A percentile compares a stretch with the other conserved stretches of the same genome.
These are phyloP conservation scores for Herpetomonas muscarum DNA, from an alignment of 208 protist genomes.

Conservation along the genomic window DNA sequence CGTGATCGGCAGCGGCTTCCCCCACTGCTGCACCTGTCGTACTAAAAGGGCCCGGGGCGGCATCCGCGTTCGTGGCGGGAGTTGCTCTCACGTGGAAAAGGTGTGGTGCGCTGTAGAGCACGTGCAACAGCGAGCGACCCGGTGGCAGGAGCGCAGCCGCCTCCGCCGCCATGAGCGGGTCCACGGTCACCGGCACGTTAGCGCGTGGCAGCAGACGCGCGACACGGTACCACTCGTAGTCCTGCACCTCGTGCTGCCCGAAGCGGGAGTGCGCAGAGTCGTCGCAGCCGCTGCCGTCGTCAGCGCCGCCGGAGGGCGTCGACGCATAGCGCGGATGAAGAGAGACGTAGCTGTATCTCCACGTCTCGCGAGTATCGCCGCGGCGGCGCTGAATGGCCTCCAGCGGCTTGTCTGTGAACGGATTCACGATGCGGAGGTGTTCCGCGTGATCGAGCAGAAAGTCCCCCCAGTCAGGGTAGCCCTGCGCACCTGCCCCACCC, in stretches of 20 bases:
- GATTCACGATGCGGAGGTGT: not conserved
- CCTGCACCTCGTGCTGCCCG: conserved; percentile 37
- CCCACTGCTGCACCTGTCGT: not conserved
- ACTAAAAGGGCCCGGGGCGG: too few species aligned
- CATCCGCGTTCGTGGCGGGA: too few species aligned
- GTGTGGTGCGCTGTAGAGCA: conserved; percentile 64
- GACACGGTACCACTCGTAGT: conserved; percentile 78
- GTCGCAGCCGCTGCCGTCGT: too few species aligned
- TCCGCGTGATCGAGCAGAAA: not conserved
- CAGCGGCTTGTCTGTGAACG: not conserved
- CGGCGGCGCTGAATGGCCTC: not conserved
- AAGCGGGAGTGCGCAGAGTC: conserved; percentile 10
- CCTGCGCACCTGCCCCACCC: too few species aligned
- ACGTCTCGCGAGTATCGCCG: not conserved
- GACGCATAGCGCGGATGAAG: not conserved
- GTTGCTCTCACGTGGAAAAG: conserved; percentile 48
- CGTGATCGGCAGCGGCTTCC: too few species aligned
- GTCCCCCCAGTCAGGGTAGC: not conserved
- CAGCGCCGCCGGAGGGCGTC: not conserved
- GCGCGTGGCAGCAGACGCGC: conserved; percentile 60
- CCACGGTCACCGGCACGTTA: conserved; percentile 28
- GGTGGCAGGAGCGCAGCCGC: conserved; percentile 39
- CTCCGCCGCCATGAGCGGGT: conserved; percentile 22
- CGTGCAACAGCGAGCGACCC: conserved; percentile 54
- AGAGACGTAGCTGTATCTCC: not conserved